Conservation (phyloP, 2,329 filamentous ascomycete genomes). For the Aaosphaeria pasadenensis region DNA sequence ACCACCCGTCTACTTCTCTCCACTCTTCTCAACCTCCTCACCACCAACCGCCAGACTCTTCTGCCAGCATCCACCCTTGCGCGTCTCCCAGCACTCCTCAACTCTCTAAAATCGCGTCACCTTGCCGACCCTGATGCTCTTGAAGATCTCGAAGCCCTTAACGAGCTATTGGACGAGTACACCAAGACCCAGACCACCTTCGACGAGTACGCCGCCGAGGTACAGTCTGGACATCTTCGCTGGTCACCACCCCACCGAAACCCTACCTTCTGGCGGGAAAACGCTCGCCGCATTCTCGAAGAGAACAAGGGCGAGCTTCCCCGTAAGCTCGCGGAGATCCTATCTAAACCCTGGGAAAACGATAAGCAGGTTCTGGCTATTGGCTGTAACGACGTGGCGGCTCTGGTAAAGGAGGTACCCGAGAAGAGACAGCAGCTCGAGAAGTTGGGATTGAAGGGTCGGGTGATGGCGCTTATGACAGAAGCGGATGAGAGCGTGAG, state of each 20-base stretch:
- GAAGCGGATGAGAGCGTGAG: constrained; percentile 83
- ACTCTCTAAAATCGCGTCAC: constrained; percentile 54
- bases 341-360: constrained; percentile 79
- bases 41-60: constrained; percentile 62
- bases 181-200: constrained; percentile 66
- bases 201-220: constrained; percentile 72
- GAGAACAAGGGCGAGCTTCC: constrained; percentile 75
- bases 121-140: constrained; percentile 52
- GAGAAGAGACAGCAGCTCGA: constrained; percentile 79
- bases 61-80: constrained; percentile 85
- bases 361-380: constrained; percentile 85
- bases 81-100: constrained; percentile 65
- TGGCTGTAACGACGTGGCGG: constrained; percentile 89
- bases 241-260: constrained; percentile 92
- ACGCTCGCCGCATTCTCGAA: constrained; percentile 82
- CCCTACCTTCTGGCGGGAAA: constrained; percentile 86
- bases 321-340: constrained; percentile 79
- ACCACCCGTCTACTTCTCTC: constrained; percentile 88
- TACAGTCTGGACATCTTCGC: constrained; percentile 80
- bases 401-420: constrained; percentile 81
- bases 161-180: constrained; percentile 78
- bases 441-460: constrained; percentile 77
- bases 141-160: constrained; percentile 47
- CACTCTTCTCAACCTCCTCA: constrained; percentile 85
- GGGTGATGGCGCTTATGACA: constrained; percentile 92